Percentiles rank a stretch among this genome's conserved stretches.
Conservation (phyloP, 352 stramenopile genomes). For the Pythium chondricola region DNA sequence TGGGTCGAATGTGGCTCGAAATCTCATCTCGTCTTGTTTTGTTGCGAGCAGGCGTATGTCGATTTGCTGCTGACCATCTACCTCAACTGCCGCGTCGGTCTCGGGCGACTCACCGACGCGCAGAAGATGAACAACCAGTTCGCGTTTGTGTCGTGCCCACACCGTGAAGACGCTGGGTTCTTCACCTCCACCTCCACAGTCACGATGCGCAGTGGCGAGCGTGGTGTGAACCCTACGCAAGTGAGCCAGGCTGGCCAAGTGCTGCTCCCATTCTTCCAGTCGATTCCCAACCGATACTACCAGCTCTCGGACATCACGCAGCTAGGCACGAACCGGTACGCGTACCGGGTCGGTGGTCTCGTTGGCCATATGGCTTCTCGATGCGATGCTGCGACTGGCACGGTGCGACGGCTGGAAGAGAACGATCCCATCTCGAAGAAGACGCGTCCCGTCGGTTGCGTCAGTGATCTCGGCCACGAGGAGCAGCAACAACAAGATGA, state of each 20-base stretch:
- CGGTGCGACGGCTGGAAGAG: slow-evolving; percentile 4
- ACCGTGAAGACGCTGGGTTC: slow-evolving; percentile 15
- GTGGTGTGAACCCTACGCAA: slow-evolving; percentile 19
- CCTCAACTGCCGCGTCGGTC: slow-evolving; percentile 38
- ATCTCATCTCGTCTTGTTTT: not conserved
- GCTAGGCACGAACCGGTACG: slow-evolving; percentile 15
- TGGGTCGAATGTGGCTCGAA: not conserved
- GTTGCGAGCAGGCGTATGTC: slow-evolving; percentile 14
- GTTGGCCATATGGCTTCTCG: slow-evolving; percentile 10
- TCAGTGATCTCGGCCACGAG: slow-evolving; percentile 2
- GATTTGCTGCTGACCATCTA: slow-evolving; percentile 49
- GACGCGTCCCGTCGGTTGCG: slow-evolving; percentile 1
- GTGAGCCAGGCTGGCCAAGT: slow-evolving; percentile 12
- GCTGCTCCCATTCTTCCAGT: slow-evolving; percentile 19
- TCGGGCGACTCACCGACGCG: slow-evolving; percentile 16
- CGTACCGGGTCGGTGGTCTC: slow-evolving; percentile 18
- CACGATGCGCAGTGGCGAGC: slow-evolving; percentile 24
- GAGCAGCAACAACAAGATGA: not conserved
- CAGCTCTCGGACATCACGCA: slow-evolving; percentile 20
- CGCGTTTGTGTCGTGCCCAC: slow-evolving; percentile 21
- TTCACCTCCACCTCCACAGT: slow-evolving; percentile 10
- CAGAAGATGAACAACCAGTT: slow-evolving; percentile 24
- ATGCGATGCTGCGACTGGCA: slow-evolving; percentile 5
- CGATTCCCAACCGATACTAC: slow-evolving; percentile 11
- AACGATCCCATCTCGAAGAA: not conserved